Evolutionary conservation across 805 yeast species (phyloP).

Genomic region (Schizosaccharomyces cryophilus): DNA sequence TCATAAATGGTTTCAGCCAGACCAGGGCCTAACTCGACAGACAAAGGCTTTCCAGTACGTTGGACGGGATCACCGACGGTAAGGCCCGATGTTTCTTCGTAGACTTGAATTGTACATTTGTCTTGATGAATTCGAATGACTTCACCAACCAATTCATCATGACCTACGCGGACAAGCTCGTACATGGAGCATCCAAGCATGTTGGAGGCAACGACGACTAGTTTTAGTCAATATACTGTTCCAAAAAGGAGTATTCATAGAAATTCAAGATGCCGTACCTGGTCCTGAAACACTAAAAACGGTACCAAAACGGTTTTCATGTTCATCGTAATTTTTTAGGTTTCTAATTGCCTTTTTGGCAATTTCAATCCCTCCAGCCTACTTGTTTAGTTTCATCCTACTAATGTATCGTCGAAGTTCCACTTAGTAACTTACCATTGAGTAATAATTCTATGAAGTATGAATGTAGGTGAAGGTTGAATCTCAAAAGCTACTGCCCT

Average conservation of each 20-base stretch:
- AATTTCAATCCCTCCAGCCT: slow-evolving; percentile 93
- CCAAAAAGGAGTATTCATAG: neutral
- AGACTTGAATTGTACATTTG: slow-evolving; percentile 94
- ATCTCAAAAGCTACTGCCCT: too few relatives aligned
- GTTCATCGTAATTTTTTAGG: slow-evolving; percentile 48
- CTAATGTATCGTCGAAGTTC: neutral
- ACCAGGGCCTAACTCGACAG: slow-evolving; percentile 98
- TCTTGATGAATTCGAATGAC: slow-evolving; percentile 91
- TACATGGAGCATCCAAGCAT: slow-evolving; percentile 99
- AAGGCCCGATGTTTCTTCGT: slow-evolving; percentile 97
- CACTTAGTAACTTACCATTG: neutral
- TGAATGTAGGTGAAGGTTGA: too few relatives aligned
- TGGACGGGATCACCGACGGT: slow-evolving; percentile 97
- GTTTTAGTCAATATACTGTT: slow-evolving; percentile 13
- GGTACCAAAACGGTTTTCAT: slow-evolving; percentile 62
- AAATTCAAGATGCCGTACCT: slow-evolving; percentile 1
- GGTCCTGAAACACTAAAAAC: slow-evolving; percentile 2
- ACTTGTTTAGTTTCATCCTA: neutral
- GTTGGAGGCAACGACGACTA: slow-evolving; percentile 91
- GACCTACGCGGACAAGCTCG: slow-evolving; percentile 80
- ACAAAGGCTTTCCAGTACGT: slow-evolving; percentile 95
- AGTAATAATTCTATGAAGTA: neutral
- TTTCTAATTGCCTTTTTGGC: slow-evolving; percentile 85
- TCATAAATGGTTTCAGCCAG: slow-evolving; percentile 97
- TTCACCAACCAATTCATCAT: slow-evolving; percentile 90